Conservation (phyloP, 2,329 filamentous ascomycete genomes). For the Penicillium capsulatum region DNA sequence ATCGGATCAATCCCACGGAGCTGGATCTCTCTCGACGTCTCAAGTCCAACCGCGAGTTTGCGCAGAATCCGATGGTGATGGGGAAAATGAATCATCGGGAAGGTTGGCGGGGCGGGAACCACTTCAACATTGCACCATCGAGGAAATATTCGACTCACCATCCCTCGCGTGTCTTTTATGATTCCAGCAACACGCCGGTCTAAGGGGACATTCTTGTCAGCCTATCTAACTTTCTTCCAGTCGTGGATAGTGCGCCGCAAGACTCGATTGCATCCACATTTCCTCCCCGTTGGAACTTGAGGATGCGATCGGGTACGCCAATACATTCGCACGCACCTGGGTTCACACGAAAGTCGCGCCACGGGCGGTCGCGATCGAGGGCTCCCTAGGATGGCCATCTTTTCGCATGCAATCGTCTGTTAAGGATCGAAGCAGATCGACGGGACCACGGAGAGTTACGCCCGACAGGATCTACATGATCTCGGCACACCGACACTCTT, state of each 20-base stretch:
- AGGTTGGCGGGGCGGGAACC: slow-evolving; percentile 25
- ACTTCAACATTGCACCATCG: slow-evolving; percentile 23
- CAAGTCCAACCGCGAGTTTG: not conserved
- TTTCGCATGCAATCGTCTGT: not conserved
- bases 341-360: slow-evolving; percentile 32
- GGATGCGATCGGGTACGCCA: not conserved
- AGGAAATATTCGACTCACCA: slow-evolving; percentile 26
- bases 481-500: not conserved
- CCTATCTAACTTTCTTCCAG: not conserved
- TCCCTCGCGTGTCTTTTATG: slow-evolving; percentile 18
- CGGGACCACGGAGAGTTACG: not conserved
- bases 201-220: slow-evolving; percentile 8
- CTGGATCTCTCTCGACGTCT: slow-evolving; percentile 1
- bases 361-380: slow-evolving; percentile 20
- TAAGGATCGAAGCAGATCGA: slow-evolving; percentile 3
- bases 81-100: slow-evolving; percentile 16
- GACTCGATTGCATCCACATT: slow-evolving; percentile 5
- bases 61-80: not conserved
- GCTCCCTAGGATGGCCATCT: slow-evolving; percentile 11
- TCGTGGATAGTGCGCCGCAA: not conserved
- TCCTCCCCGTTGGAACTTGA: not conserved
- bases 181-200: slow-evolving; percentile 17
- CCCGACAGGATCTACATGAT: not conserved
- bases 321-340: slow-evolving; percentile 24
- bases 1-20: slow-evolving; percentile 6